Evolutionary conservation across 1,284 basidiomycete genomes (phyloP).

Genomic region (Apiotrichum domesticum): DNA sequence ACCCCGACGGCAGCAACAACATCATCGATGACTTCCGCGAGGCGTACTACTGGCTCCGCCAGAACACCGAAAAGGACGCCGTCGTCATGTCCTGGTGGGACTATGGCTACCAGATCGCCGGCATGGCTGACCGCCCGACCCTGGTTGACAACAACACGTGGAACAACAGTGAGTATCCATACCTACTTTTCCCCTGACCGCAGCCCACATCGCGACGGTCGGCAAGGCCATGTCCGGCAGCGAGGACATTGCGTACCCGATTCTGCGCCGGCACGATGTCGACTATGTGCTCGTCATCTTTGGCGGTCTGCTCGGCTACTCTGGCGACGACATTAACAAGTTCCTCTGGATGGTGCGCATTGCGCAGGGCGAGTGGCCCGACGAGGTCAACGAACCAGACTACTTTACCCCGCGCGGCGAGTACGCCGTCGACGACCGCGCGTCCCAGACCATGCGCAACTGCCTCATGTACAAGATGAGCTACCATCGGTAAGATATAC

Average conservation of each 20-base stretch:
- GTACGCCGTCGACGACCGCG: conserved; percentile 85
- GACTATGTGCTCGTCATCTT: conserved; percentile 98
- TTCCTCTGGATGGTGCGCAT: conserved; percentile 99
- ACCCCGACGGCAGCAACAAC: conserved; percentile 78
- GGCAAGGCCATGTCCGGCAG: conserved; percentile 93
- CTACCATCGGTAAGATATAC: conserved; percentile 67
- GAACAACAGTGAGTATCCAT: conserved; percentile 63
- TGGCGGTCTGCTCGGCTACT: conserved; percentile 92
- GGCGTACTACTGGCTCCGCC: conserved; percentile 98
- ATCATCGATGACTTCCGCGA: conserved; percentile 99
- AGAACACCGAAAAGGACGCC: conserved; percentile 86
- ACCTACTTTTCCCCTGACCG: not conserved
- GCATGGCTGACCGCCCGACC: conserved; percentile 80
- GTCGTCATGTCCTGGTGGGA: conserved; percentile 99
- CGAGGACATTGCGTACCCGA: conserved; percentile 95
- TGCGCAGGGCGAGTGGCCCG: conserved; percentile 97
- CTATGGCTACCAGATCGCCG: conserved; percentile 98
- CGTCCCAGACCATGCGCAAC: conserved; percentile 86
- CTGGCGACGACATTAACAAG: conserved; percentile 99
- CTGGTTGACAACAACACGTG: conserved; percentile 99
- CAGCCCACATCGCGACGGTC: conserved; percentile 80
- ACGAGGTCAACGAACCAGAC: conserved; percentile 89
- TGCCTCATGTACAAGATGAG: conserved; percentile 98
- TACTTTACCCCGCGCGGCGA: conserved; percentile 94
- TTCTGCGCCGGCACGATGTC: conserved; percentile 94